These are phyloP conservation scores for Phytophthora colocasiae DNA, from an alignment of 352 stramenopile genomes.

Conservation along the genomic window DNA sequence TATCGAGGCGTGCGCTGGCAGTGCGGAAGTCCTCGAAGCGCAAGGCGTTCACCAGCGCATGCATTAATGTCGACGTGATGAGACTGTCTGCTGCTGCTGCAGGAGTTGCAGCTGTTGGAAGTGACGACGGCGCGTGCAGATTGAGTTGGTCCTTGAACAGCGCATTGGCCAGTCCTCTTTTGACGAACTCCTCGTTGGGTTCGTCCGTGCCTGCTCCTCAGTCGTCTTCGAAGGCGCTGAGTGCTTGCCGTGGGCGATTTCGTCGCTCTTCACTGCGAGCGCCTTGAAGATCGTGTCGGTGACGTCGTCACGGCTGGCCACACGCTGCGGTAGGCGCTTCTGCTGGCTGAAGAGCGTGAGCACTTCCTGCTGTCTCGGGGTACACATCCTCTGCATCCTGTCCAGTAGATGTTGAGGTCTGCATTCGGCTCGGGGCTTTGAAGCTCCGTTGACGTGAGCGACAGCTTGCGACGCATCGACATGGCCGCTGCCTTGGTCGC, in stretches of 20 bases:
- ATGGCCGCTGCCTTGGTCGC: slow-evolving; percentile 19
- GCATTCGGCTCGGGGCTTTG: slow-evolving; percentile 9
- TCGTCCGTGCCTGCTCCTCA: slow-evolving; percentile 81
- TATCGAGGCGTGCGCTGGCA: slow-evolving; percentile 79
- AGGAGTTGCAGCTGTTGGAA: slow-evolving; percentile 36
- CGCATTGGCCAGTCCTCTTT: slow-evolving; percentile 73
- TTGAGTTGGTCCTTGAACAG: slow-evolving; percentile 79
- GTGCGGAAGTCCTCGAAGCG: slow-evolving; percentile 90
- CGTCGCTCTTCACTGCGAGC: slow-evolving; percentile 41
- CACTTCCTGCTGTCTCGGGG: slow-evolving; percentile 52
- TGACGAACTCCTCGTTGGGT: slow-evolving; percentile 88
- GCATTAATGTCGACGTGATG: slow-evolving; percentile 77
- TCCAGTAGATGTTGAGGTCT: slow-evolving; percentile 28
- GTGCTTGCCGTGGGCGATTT: slow-evolving; percentile 36
- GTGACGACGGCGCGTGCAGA: slow-evolving; percentile 30
- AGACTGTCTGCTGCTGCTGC: slow-evolving; percentile 69
- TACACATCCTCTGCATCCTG: slow-evolving; percentile 72
- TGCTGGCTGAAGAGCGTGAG: slow-evolving; percentile 83
- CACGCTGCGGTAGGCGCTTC: slow-evolving; percentile 74
- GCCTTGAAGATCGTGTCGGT: slow-evolving; percentile 86
- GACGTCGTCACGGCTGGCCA: slow-evolving; percentile 79
- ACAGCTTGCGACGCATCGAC: slow-evolving; percentile 45
- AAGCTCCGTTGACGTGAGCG: slow-evolving; percentile 36
- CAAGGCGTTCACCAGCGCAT: slow-evolving; percentile 81
- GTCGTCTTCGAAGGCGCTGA: slow-evolving; percentile 78